Conservation (phyloP, 1,284 basidiomycete genomes). For the Cerioporus squamosus region DNA sequence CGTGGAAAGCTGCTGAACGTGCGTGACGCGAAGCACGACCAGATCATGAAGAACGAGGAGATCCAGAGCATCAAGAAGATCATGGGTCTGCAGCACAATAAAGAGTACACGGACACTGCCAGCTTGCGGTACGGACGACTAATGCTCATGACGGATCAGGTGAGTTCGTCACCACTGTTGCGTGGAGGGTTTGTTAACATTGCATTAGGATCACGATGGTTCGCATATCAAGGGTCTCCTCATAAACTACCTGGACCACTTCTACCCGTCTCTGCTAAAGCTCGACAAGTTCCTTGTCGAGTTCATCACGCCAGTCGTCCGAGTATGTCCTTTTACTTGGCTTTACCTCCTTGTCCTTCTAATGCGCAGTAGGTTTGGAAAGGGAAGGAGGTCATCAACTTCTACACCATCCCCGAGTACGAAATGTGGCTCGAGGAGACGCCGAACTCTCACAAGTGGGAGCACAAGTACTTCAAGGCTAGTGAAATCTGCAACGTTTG, state of each 20-base stretch:
- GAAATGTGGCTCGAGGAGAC: conserved; percentile 90
- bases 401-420: conserved; percentile 98
- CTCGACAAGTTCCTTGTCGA: conserved; percentile 95
- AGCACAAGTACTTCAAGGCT: conserved; percentile 96
- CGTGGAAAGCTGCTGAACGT: conserved; percentile 98
- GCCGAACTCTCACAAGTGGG: conserved; percentile 85
- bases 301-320: conserved; percentile 98
- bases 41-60: conserved; percentile 98
- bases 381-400: conserved; percentile 82
- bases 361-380: conserved; percentile 66
- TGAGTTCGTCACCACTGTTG: conserved; percentile 35
- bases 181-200: neutral
- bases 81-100: conserved; percentile 93
- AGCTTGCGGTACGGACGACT: conserved; percentile 92
- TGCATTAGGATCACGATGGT: conserved; percentile 94
- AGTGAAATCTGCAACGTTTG: conserved; percentile 17
- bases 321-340: conserved; percentile 50
- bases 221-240: conserved; percentile 99
- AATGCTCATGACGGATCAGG: conserved; percentile 99
- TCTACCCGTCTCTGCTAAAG: conserved; percentile 94
- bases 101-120: conserved; percentile 77
- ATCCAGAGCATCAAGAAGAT: conserved; percentile 99
- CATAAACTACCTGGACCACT: conserved; percentile 98
- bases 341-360: neutral
- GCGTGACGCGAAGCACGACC: conserved; percentile 94